Evolutionary conservation across 371 early-diverging fungal species (phyloP).

Genomic region (Mortierella sp.): DNA sequence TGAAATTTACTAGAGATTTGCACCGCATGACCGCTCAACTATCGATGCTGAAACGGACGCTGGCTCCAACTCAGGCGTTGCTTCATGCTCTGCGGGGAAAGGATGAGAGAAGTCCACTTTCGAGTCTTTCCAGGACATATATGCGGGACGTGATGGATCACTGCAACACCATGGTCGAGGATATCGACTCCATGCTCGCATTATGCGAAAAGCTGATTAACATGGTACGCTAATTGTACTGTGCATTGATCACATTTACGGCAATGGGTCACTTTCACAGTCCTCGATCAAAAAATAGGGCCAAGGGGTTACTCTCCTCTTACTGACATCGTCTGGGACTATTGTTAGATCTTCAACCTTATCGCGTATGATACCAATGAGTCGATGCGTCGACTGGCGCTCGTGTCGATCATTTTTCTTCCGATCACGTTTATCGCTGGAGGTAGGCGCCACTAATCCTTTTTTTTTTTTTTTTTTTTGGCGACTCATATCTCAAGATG

Average conservation of each 20-base stretch:
- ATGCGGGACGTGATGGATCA: constrained; percentile 60
- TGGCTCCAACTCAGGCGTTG: constrained; percentile 54
- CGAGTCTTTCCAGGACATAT: constrained; percentile 45
- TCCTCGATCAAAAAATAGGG: too few relatives aligned
- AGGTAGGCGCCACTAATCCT: constrained; percentile 27
- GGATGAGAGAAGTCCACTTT: constrained; percentile 30
- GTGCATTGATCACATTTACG: too few relatives aligned
- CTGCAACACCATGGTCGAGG: constrained; percentile 56
- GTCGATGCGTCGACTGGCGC: constrained; percentile 52
- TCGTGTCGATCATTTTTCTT: constrained; percentile 54
- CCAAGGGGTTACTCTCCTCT: too few relatives aligned
- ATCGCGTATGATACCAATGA: constrained; percentile 60
- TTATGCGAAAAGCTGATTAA: constrained; percentile 54
- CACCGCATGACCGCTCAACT: constrained; percentile 56
- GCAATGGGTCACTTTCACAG: too few relatives aligned
- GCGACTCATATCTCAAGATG: too few relatives aligned
- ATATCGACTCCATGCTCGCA: constrained; percentile 54
- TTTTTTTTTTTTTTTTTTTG: not conserved
- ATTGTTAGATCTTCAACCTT: constrained; percentile 54
- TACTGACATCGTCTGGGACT: not conserved
- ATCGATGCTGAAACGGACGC: constrained; percentile 49
- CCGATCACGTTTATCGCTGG: constrained; percentile 60
- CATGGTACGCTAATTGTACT: too few relatives aligned
- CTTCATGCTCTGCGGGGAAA: constrained; percentile 41
- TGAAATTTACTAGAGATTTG: constrained; percentile 52